phyloP scores from a whole-genome alignment of 257 asterid genomes.

The Phtheirospermum japonicum region DNA sequence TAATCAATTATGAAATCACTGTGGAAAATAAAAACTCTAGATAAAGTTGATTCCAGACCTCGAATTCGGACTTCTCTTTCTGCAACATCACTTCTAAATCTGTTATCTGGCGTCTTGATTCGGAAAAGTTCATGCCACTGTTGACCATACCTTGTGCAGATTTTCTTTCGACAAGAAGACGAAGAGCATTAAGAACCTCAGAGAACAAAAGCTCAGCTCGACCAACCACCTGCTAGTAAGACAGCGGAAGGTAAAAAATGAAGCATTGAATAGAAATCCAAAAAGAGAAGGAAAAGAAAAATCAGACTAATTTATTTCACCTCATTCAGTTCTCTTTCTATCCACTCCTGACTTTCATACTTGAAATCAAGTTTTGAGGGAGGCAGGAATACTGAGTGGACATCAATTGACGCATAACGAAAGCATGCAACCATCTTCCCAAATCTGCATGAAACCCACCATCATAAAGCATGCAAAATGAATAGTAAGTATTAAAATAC shows the following conservation, averaged over 20 bases:
- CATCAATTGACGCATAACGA: conserved; percentile 97
- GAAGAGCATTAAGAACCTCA: conserved; percentile 67
- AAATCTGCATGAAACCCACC: conserved; percentile 58
- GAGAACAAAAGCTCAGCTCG: conserved; percentile 85
- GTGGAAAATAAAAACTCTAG: conserved; percentile 20
- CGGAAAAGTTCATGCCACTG: conserved; percentile 36
- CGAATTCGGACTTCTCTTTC: conserved; percentile 82
- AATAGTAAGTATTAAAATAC: too few relatives aligned
- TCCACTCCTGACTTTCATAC: conserved; percentile 82
- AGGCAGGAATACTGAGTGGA: conserved; percentile 88
- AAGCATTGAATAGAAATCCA: conserved; percentile 22
- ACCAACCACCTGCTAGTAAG: conserved; percentile 66
- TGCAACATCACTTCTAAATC: conserved; percentile 69
- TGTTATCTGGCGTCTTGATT: conserved; percentile 52
- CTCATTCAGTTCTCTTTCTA: conserved; percentile 70
- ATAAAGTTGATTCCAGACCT: conserved; percentile 46
- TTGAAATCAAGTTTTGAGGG: conserved; percentile 82
- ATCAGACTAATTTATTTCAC: conserved; percentile 36
- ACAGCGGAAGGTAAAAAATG: conserved; percentile 23
- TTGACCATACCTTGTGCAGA: conserved; percentile 30
- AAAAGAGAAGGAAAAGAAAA: conserved; percentile 1
- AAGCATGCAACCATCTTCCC: conserved; percentile 99
- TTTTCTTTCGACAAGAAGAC: conserved; percentile 47
- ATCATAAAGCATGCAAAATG: conserved; percentile 28
- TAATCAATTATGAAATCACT: not conserved